phyloP scores from a whole-genome alignment of 257 asterid species.

The Voacanga thouarsii region DNA sequence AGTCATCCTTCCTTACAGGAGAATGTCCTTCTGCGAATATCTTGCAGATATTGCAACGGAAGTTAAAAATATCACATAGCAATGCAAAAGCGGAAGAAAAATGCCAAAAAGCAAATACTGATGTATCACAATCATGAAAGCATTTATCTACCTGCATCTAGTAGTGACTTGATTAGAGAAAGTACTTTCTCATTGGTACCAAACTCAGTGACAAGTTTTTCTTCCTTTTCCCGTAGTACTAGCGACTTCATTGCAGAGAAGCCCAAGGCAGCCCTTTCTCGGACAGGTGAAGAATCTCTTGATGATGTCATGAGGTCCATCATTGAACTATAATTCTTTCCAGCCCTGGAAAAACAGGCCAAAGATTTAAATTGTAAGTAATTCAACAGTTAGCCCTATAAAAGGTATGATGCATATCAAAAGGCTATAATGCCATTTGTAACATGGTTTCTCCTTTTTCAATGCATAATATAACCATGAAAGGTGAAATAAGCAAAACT shows the following conservation, averaged over 20 bases:
- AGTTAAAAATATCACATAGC: constrained; percentile 57
- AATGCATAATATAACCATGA: neutral
- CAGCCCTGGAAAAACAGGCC: constrained; percentile 45
- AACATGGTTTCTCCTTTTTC: neutral
- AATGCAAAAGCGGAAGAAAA: constrained; percentile 25
- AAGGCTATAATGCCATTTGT: neutral
- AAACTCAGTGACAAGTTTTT: constrained; percentile 67
- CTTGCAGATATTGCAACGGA: constrained; percentile 70
- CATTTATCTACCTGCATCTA: constrained; percentile 76
- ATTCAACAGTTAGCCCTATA: neutral
- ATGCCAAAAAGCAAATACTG: neutral
- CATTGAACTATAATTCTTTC: constrained; percentile 63
- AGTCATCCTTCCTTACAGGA: constrained; percentile 44
- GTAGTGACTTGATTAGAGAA: constrained; percentile 61
- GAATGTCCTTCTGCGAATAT: constrained; percentile 85
- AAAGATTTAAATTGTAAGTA: neutral
- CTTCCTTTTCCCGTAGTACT: constrained; percentile 90
- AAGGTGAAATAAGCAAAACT: neutral
- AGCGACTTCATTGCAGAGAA: constrained; percentile 88
- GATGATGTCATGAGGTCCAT: constrained; percentile 80
- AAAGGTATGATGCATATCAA: neutral
- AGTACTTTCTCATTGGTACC: constrained; percentile 73
- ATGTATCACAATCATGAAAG: constrained; percentile 37
- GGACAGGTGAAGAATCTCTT: constrained; percentile 81
- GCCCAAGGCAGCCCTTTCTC: constrained; percentile 89